phyloP scores from a whole-genome alignment of 306 rosid species.

The Delonix regia region DNA sequence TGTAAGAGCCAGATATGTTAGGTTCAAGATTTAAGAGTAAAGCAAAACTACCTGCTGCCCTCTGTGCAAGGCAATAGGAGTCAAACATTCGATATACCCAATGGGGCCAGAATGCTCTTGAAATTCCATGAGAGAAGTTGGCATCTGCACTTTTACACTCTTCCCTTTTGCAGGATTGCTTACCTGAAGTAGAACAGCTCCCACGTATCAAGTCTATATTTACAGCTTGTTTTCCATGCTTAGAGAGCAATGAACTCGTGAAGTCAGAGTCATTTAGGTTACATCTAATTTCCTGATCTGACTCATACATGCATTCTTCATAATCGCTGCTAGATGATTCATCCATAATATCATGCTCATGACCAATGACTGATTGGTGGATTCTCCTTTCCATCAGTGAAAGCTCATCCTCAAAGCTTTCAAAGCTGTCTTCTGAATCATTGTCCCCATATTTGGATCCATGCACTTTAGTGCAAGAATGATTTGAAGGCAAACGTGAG shows the following conservation, averaged over 20 bases:
- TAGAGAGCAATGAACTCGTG: slow-evolving; percentile 42
- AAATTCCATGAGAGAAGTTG: slow-evolving; percentile 48
- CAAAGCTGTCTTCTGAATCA: slow-evolving; percentile 53
- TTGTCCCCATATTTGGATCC: slow-evolving; percentile 48
- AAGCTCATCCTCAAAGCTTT: slow-evolving; percentile 73
- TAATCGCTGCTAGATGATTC: slow-evolving; percentile 62
- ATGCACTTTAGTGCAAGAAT: slow-evolving; percentile 42
- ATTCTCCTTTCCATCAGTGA: slow-evolving; percentile 62
- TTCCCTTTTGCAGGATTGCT: slow-evolving; percentile 48
- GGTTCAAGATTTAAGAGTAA: slow-evolving; percentile 27
- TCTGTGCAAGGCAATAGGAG: slow-evolving; percentile 86
- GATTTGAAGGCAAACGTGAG: slow-evolving; percentile 35
- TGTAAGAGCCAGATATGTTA: background rate
- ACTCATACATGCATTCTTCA: slow-evolving; percentile 43
- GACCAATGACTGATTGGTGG: slow-evolving; percentile 54
- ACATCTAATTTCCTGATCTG: slow-evolving; percentile 52
- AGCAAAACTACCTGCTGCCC: slow-evolving; percentile 72
- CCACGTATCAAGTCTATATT: slow-evolving; percentile 43
- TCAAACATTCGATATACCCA: slow-evolving; percentile 93
- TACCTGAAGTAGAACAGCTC: slow-evolving; percentile 55
- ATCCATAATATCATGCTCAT: slow-evolving; percentile 50
- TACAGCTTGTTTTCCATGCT: slow-evolving; percentile 45
- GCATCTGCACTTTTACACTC: slow-evolving; percentile 35
- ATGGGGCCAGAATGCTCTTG: slow-evolving; percentile 74
- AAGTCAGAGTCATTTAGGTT: slow-evolving; percentile 51